These are phyloP conservation scores for Pythium diclinum DNA, from an alignment of 352 stramenopile species.

Conservation along the genomic window DNA sequence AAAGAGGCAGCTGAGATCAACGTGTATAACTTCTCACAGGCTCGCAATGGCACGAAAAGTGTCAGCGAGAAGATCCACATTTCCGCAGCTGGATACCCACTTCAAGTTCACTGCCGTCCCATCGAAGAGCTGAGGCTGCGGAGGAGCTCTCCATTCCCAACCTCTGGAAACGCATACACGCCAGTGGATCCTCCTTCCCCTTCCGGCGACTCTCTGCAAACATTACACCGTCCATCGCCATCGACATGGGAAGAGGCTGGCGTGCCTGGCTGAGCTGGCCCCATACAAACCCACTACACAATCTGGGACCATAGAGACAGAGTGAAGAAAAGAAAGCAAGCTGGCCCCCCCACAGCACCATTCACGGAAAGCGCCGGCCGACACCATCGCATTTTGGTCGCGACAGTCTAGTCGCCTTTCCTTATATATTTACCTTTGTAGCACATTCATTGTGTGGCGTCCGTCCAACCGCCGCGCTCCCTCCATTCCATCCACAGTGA, in stretches of 20 bases:
- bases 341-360: not conserved
- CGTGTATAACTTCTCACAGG: conserved; percentile 21
- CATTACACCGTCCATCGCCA: not conserved
- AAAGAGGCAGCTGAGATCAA: conserved; percentile 4
- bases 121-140: conserved; percentile 4
- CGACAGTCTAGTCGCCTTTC: not conserved
- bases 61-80: conserved; percentile 11
- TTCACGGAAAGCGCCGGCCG: conserved; percentile 15
- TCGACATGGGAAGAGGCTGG: conserved; percentile 14
- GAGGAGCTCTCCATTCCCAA: not conserved
- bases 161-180: conserved; percentile 21
- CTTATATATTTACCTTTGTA: too few relatives aligned
- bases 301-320: too few relatives aligned
- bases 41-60: conserved; percentile 12
- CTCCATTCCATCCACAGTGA: not conserved
- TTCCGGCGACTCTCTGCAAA: not conserved
- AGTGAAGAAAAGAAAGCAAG: not conserved
- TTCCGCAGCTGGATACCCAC: conserved; percentile 5
- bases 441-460: too few relatives aligned
- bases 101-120: conserved; percentile 11
- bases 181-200: not conserved
- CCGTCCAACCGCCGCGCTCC: not conserved
- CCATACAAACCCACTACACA: not conserved
- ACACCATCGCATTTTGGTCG: conserved; percentile 3
- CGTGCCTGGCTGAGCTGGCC: not conserved